Evolutionary conservation across 2,329 filamentous ascomycete species (phyloP), one percentile per base, ranked within the genome.

Genomic region (Berkeleyomyces basicola): DNA sequence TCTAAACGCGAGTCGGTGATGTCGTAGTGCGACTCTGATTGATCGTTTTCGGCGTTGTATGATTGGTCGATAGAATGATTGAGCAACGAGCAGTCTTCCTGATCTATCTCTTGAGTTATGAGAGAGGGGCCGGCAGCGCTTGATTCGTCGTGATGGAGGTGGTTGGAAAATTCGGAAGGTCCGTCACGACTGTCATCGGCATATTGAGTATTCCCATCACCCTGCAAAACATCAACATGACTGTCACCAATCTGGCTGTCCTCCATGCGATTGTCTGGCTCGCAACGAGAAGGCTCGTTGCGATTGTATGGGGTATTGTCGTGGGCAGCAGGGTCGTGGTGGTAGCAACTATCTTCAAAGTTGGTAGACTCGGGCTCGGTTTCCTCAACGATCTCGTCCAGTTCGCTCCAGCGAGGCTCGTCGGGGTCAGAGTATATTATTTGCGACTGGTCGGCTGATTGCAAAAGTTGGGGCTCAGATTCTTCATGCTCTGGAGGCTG

Each of bases 1-100:
- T 57, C 16, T 6, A 61, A 14, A 14, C 43, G 39, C 4, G 43
- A 57, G 11, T 59, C 63, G n/a, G 63, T 64, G 44, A 53, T 39
- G 9, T 64, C 63, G 44, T 61, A 64, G 46, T 46, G 59, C n/a
- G 53, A 64, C 40, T 61, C 51, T 39, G 51, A 37, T 23, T 36
- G 16, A 36, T 49, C 46, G 14, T 46, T 49, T 49, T 64, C 59
- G 23, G 62, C 64, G 44, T 64, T 60, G 44, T 61, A 58, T 7
- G 64, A 64, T 49, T 64, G 46, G 40, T 65, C 64, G 55, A 65
- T 61, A 11, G 63, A 64, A 42, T 64, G 59, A 31, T 64, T 61
- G 44, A 64, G 61, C 7, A 64, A 42, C 7, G 63, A 64, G 42
- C 60, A 61, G 7, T 64, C 58, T n/a, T 60, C 59, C 11, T n/a